Conservation (phyloP, 2,329 filamentous ascomycete species). For the Cryphonectria japonica region DNA sequence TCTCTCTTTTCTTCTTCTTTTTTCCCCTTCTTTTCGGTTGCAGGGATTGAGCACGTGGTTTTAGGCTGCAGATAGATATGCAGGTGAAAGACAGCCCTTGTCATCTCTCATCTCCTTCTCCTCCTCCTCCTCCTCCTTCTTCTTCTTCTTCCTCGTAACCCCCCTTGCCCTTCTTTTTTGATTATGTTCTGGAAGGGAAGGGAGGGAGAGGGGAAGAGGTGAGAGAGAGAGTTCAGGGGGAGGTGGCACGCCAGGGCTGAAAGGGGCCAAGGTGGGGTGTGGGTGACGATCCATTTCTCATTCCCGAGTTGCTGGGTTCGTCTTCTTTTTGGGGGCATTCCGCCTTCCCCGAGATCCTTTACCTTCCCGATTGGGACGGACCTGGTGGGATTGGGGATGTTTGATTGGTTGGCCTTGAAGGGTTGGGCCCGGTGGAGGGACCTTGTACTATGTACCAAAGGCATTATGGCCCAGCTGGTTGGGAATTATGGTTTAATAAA, state of each 20-base stretch:
- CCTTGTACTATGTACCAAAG: too few relatives aligned
- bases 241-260: background rate
- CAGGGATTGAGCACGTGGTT: background rate
- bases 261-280: background rate
- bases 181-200: too few relatives aligned
- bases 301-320: background rate
- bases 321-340: background rate
- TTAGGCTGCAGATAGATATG: background rate
- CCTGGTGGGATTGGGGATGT: background rate
- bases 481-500: background rate
- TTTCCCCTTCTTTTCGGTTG: background rate
- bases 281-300: background rate
- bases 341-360: background rate
- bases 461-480: background rate
- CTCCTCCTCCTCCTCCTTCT: too few relatives aligned
- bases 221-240: background rate
- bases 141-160: too few relatives aligned
- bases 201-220: background rate
- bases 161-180: background rate
- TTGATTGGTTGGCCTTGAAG: background rate
- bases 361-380: slow-evolving; percentile 7
- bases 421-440: background rate
- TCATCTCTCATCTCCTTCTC: too few relatives aligned
- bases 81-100: background rate
- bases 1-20: background rate